Evolutionary conservation across 176 grass and related monocot species (phyloP).

Genomic region (Aechmea fasciata): DNA sequence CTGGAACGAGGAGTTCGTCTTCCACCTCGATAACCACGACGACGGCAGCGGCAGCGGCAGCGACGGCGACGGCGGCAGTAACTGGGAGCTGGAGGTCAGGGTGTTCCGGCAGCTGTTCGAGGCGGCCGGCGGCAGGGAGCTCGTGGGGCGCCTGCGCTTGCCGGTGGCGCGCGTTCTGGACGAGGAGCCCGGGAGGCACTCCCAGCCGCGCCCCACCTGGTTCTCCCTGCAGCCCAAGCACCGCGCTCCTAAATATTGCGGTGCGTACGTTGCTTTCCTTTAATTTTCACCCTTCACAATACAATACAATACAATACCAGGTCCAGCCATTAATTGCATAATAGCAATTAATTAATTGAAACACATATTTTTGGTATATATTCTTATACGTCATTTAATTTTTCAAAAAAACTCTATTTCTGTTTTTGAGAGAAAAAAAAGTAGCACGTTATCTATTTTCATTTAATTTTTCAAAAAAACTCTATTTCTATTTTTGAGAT

Average conservation of each 20-base stretch:
- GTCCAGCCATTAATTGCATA: slow-evolving; percentile 10
- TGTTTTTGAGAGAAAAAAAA: no score
- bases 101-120: slow-evolving; percentile 34
- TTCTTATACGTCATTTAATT: no score
- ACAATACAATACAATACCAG: no score
- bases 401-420: no score
- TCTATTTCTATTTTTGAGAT: no score
- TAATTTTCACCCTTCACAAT: not conserved
- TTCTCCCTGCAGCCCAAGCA: slow-evolving; percentile 52
- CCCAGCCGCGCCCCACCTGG: slow-evolving; percentile 49
- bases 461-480: no score
- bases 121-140: slow-evolving; percentile 30
- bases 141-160: slow-evolving; percentile 44
- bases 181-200: slow-evolving; percentile 15
- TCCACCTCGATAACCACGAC: slow-evolving; percentile 17
- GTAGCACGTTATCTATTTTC: no score
- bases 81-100: slow-evolving; percentile 26
- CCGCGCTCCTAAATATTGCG: slow-evolving; percentile 29
- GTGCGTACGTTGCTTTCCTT: slow-evolving; percentile 41
- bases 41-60: not conserved
- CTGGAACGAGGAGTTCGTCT: slow-evolving; percentile 83
- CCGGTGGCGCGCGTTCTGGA: slow-evolving; percentile 16
- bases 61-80: not conserved
- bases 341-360: no score
- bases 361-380: no score